These are phyloP conservation scores for Thelonectria discophora DNA, from an alignment of 2,329 filamentous ascomycete genomes.

Conservation along the genomic window DNA sequence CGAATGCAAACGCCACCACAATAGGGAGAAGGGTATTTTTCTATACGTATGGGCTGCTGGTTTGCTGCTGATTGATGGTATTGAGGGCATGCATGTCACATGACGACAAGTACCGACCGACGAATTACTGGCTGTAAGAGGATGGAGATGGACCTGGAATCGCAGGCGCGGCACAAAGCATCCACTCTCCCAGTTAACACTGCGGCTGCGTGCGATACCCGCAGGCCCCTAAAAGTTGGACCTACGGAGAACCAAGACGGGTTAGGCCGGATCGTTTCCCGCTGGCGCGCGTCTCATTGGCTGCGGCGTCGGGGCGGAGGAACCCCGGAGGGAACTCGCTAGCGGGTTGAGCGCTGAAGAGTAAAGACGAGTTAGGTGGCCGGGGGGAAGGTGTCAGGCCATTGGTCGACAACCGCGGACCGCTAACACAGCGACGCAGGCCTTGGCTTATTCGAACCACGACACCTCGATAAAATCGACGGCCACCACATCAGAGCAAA, in stretches of 20 bases:
- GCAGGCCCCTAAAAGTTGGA: conserved; percentile 15
- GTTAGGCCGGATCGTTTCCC: conserved; percentile 31
- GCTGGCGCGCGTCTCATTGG: conserved; percentile 38
- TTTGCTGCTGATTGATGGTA: neutral
- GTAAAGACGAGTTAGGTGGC: too few species aligned
- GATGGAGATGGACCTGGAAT: too few species aligned
- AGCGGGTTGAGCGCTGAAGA: too few species aligned
- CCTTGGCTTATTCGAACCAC: conserved; percentile 52
- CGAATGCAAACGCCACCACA: neutral
- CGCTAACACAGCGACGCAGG: conserved; percentile 29
- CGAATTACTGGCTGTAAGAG: too few species aligned
- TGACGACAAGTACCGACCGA: neutral
- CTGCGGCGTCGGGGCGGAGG: conserved; percentile 36
- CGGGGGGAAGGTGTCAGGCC: conserved; percentile 21
- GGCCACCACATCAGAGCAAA: conserved; percentile 46
- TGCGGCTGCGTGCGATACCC: conserved; percentile 1
- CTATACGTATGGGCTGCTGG: too few species aligned
- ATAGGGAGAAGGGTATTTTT: neutral
- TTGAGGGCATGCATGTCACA: too few species aligned
- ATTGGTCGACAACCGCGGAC: conserved; percentile 26
- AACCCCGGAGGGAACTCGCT: conserved; percentile 44
- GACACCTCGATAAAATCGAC: conserved; percentile 52
- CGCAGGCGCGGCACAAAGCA: too few species aligned
- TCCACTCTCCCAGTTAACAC: too few species aligned
- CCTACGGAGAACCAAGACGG: conserved; percentile 34